Evolutionary conservation across 148 eudicot genomes (phyloP).

Genomic region (Euryodendron excelsum): DNA sequence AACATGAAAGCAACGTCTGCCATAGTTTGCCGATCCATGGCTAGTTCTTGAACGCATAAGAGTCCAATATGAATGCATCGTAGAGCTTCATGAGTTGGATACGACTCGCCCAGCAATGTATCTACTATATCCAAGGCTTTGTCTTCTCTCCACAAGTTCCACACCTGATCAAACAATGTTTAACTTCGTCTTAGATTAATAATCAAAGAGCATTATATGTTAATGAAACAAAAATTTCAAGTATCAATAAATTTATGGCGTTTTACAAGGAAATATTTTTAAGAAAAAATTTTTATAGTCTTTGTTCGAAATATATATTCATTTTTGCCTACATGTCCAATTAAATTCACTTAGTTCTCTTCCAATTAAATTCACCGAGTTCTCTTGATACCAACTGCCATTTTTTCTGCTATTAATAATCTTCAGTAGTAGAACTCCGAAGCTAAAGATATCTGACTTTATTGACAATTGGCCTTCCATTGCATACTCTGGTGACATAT

Average conservation of each 20-base stretch:
- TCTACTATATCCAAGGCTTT: slow-evolving; percentile 30
- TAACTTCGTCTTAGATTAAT: neutral
- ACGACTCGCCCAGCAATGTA: slow-evolving; percentile 20
- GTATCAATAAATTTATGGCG: too few relatives aligned
- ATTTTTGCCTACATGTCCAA: slow-evolving; percentile 50
- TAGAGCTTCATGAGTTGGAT: slow-evolving; percentile 21
- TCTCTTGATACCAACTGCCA: slow-evolving; percentile 35
- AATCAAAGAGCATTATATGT: neutral
- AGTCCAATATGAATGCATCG: slow-evolving; percentile 45
- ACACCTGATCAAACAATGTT: slow-evolving; percentile 32
- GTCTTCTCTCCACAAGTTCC: slow-evolving; percentile 47
- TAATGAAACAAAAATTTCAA: too few relatives aligned
- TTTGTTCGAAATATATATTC: neutral
- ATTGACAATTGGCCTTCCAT: slow-evolving; percentile 44
- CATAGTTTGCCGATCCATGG: slow-evolving; percentile 54
- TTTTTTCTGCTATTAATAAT: slow-evolving; percentile 48
- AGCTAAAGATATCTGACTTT: slow-evolving; percentile 57
- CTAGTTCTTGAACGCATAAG: slow-evolving; percentile 53
- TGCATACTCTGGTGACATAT: slow-evolving; percentile 65
- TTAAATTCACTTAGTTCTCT: too few relatives aligned
- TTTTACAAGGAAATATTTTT: too few relatives aligned
- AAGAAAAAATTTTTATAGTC: too few relatives aligned
- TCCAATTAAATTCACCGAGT: too few relatives aligned
- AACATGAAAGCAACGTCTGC: slow-evolving; percentile 46
- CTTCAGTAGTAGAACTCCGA: slow-evolving; percentile 54